A percentile compares a stretch with the other conserved stretches of the same genome.
Conservation (phyloP, 208 protist species). For the Trypanosoma melophagium region DNA sequence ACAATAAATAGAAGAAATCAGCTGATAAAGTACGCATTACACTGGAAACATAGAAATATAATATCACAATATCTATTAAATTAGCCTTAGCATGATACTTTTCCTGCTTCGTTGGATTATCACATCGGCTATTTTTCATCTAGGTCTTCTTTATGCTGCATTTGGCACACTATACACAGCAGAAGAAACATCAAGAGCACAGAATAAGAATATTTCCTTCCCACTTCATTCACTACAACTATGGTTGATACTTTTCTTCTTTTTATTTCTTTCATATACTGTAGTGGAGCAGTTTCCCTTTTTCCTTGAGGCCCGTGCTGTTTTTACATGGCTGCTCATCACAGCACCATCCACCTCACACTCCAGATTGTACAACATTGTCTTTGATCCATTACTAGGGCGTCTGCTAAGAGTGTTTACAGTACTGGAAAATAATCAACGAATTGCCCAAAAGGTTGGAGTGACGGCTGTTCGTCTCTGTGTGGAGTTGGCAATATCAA, state of each 20-base stretch:
- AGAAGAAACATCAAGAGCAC: neutral
- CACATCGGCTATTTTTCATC: conserved; percentile 35
- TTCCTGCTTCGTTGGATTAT: conserved; percentile 11
- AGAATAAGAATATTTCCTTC: neutral
- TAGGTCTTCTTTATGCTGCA: conserved; percentile 52
- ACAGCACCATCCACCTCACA: conserved; percentile 47
- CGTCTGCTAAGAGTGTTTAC: conserved; percentile 15
- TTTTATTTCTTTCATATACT: conserved; percentile 40
- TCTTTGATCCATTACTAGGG: conserved; percentile 44
- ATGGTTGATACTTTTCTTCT: conserved; percentile 61
- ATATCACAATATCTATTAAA: too few relatives aligned
- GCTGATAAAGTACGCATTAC: neutral
- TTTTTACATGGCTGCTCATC: conserved; percentile 60
- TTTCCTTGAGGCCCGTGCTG: conserved; percentile 55
- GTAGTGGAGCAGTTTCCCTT: conserved; percentile 56
- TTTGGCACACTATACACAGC: conserved; percentile 32
- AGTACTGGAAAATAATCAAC: conserved; percentile 36
- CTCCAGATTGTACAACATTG: conserved; percentile 54
- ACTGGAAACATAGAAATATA: too few relatives aligned
- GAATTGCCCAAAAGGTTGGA: conserved; percentile 32
- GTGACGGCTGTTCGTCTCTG: conserved; percentile 37
- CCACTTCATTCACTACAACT: conserved; percentile 52
- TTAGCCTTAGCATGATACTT: conserved; percentile 8
- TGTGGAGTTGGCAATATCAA: conserved; percentile 33
- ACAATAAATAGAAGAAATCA: neutral